Evolutionary conservation across 2,329 filamentous ascomycete genomes (phyloP).

Genomic region (Scytalidium lignicola): DNA sequence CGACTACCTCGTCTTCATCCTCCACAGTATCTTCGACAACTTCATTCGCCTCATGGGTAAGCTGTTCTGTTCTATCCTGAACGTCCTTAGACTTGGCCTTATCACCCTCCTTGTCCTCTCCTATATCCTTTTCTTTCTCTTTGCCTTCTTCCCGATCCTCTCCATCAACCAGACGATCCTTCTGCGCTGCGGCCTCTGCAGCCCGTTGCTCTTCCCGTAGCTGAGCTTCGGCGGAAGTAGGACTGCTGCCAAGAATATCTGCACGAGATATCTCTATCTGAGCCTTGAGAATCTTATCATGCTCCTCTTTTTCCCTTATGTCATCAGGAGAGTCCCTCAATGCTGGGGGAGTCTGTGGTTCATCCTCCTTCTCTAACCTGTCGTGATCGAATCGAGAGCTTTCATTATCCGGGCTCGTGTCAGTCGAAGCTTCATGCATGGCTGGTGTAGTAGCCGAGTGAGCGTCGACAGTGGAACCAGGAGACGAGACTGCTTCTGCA

Average conservation of each 20-base stretch:
- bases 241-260: slow-evolving; percentile 33
- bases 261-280: slow-evolving; percentile 28
- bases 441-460: slow-evolving; percentile 70
- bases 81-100: neutral
- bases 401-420: slow-evolving; percentile 70
- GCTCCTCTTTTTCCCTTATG: slow-evolving; percentile 31
- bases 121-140: neutral
- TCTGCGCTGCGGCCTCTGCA: slow-evolving; percentile 21
- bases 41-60: slow-evolving; percentile 17
- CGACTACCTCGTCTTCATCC: slow-evolving; percentile 20
- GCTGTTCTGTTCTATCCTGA: neutral
- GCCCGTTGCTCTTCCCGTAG: slow-evolving; percentile 48
- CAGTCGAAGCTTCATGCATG: slow-evolving; percentile 62
- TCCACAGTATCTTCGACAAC: slow-evolving; percentile 21
- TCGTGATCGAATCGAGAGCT: slow-evolving; percentile 48
- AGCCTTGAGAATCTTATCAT: slow-evolving; percentile 20
- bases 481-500: slow-evolving; percentile 45
- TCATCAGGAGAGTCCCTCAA: slow-evolving; percentile 17
- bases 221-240: slow-evolving; percentile 53
- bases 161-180: neutral
- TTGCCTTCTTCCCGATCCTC: slow-evolving; percentile 1
- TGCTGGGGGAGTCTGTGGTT: slow-evolving; percentile 31
- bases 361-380: slow-evolving; percentile 39
- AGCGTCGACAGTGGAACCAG: slow-evolving; percentile 60
- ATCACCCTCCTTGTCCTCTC: slow-evolving; percentile 1